Base-by-base conservation (phyloP, 2,329 filamentous ascomycete genomes). In the Sporothrix inflata region DNA sequence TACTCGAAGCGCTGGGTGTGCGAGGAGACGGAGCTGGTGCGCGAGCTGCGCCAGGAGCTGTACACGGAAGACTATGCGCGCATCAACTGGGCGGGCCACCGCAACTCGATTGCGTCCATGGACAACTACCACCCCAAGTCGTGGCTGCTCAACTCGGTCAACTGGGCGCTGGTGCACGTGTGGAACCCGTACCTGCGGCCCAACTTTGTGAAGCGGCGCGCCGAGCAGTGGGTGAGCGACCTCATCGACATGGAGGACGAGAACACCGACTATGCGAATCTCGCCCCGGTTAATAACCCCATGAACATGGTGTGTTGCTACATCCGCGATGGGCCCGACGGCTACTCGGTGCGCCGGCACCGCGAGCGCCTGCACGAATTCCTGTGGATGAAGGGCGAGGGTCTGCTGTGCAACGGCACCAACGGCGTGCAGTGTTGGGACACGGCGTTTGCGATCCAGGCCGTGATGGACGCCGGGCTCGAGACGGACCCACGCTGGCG, bases 371-470 rank as follows among this genome's bases (percentile, higher is more conserved):
- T 97, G 14, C 87, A 93, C 57, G 96, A 99, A 77, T 97, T 91
- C 74, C 81, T 99, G 40, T 99, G 96, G 94, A 86, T 99, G 67
- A 97, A 97, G 75, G 81, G 90, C 45, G 94, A 98, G 79, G 96
- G 96, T 6, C 94, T 99, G 93, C 86, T 98, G 65, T 91, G 91
- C 82, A 98, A 98, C 77, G 96, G 96, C 49, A 99, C 96, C 9
- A 98, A 99, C 76, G 96, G 96, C n/a, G 94, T 98, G 1, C 96
- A 99, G 81, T 92, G 90, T 75, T 99, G 96, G 96, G 96, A 99
- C 79, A 99, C 96, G 0, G 88, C 94, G 0, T 98, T 98, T 79
- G 84, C 91, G 21, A 93, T 98, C 45, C 94, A 97, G 80, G 91
- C 93, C 0, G 88, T 93, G 6, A 88, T 93, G 69, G 92, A 93